Percentiles rank a stretch among this genome's conserved stretches.
phyloP scores from a whole-genome alignment of 2,329 filamentous ascomycete species.

The Colletotrichum filicis region DNA sequence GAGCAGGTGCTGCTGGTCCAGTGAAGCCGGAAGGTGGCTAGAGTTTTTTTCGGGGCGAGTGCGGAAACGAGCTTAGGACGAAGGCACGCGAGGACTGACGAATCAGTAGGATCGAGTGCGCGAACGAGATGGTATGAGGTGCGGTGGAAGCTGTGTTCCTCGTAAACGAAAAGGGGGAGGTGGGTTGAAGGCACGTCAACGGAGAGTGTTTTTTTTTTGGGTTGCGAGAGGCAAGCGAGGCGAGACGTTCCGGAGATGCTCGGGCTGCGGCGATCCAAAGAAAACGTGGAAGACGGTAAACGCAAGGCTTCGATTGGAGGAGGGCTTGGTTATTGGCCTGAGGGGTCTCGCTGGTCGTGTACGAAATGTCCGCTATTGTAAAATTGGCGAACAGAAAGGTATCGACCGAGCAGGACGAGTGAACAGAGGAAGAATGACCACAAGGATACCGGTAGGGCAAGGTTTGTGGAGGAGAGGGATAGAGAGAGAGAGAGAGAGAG shows the following conservation, averaged over 20 bases:
- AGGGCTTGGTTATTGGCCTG: constrained; percentile 20
- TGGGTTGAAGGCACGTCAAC: constrained; percentile 24
- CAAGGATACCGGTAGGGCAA: constrained; percentile 19
- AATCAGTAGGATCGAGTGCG: neutral
- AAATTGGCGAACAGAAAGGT: neutral
- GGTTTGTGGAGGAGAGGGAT: constrained; percentile 25
- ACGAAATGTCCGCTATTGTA: constrained; percentile 4
- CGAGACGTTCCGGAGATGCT: constrained; percentile 26
- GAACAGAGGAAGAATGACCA: constrained; percentile 14
- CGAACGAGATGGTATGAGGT: constrained; percentile 7
- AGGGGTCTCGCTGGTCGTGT: constrained; percentile 25
- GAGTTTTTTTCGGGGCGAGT: neutral
- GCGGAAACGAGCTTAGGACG: constrained; percentile 19
- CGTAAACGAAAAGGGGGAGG: constrained; percentile 12
- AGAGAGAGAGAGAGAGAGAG: neutral
- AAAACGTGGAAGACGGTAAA: constrained; percentile 34
- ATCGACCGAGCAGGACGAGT: constrained; percentile 15
- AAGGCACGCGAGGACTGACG: constrained; percentile 12
- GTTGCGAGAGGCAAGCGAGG: constrained; percentile 8
- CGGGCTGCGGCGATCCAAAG: constrained; percentile 31
- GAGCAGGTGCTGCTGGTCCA: neutral
- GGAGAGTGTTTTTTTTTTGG: neutral
- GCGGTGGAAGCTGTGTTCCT: constrained; percentile 5
- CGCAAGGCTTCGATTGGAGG: constrained; percentile 34
- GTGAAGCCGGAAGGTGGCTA: constrained; percentile 5